Percentiles rank a stretch among this genome's conserved stretches.
Evolutionary conservation across 495 filamentous ascomycete genomes (phyloP).

Genomic region (Pyrenula aspistea): DNA sequence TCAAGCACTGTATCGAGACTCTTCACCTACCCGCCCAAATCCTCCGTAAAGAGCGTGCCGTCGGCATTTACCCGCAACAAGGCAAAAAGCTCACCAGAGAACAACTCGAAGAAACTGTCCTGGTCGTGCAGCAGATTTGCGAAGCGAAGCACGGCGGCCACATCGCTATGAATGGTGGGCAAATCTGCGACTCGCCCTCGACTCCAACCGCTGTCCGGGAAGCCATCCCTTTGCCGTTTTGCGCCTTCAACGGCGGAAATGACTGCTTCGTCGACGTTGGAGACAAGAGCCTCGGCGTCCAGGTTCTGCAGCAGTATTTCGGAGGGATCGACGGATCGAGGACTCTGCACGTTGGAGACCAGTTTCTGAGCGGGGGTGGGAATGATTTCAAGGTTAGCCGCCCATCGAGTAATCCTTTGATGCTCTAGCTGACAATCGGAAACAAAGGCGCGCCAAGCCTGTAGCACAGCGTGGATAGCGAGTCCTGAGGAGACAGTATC

Average conservation of each 20-base stretch:
- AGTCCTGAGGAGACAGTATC: conserved; percentile 81
- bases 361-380: conserved; percentile 88
- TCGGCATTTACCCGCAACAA: conserved; percentile 64
- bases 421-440: background rate
- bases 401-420: too few species aligned
- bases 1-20: conserved; percentile 64
- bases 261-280: conserved; percentile 99
- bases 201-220: conserved; percentile 31
- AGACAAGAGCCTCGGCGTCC: conserved; percentile 91
- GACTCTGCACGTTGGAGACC: conserved; percentile 83
- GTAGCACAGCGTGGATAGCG: conserved; percentile 80
- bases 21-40: conserved; percentile 61
- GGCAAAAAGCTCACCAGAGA: conserved; percentile 62
- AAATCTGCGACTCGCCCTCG: conserved; percentile 20
- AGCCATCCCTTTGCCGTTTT: conserved; percentile 63
- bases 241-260: conserved; percentile 94
- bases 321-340: conserved; percentile 51
- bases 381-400: conserved; percentile 87
- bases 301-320: conserved; percentile 87
- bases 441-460: conserved; percentile 44
- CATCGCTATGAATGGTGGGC: background rate
- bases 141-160: conserved; percentile 35
- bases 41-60: conserved; percentile 83
- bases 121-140: conserved; percentile 83
- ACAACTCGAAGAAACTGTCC: conserved; percentile 87